Percentiles rank a stretch among this genome's conserved stretches.
These are phyloP conservation scores for Rosa multiflora DNA, from an alignment of 306 rosid species.

Conservation along the genomic window DNA sequence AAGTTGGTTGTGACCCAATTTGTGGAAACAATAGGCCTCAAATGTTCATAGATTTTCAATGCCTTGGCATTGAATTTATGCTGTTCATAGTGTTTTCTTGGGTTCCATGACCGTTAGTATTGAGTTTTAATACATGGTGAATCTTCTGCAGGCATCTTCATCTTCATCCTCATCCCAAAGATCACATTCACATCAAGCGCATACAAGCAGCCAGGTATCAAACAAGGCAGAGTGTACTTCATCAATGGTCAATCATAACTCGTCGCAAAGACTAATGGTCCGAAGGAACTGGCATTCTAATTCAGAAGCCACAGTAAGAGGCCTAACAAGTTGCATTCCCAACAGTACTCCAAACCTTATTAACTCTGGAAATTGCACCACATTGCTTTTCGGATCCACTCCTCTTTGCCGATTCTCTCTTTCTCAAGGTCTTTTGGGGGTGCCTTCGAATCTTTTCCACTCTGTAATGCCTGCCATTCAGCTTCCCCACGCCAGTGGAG, in stretches of 20 bases:
- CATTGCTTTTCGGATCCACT: slow-evolving; percentile 17
- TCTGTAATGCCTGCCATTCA: background rate
- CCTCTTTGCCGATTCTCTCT: slow-evolving; percentile 6
- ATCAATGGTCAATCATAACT: background rate
- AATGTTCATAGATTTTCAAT: background rate
- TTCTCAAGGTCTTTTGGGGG: slow-evolving; percentile 2
- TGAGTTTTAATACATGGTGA: background rate
- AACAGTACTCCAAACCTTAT: slow-evolving; percentile 8
- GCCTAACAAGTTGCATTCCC: slow-evolving; percentile 3
- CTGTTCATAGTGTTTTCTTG: background rate
- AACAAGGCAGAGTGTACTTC: background rate
- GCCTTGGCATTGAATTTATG: background rate
- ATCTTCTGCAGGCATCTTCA: slow-evolving; percentile 7
- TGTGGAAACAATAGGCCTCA: background rate
- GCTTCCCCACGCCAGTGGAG: background rate
- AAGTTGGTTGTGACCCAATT: background rate
- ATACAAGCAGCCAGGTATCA: background rate
- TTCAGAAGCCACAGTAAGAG: background rate
- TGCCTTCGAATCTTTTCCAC: background rate
- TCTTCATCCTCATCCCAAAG: background rate
- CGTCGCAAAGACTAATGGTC: background rate
- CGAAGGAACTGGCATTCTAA: background rate
- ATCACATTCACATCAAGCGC: slow-evolving; percentile 10
- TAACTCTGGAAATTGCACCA: slow-evolving; percentile 6
- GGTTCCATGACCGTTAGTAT: background rate